These are phyloP conservation scores for Blastomyces emzantsi DNA, from an alignment of 2,329 filamentous ascomycete genomes.

Conservation along the genomic window DNA sequence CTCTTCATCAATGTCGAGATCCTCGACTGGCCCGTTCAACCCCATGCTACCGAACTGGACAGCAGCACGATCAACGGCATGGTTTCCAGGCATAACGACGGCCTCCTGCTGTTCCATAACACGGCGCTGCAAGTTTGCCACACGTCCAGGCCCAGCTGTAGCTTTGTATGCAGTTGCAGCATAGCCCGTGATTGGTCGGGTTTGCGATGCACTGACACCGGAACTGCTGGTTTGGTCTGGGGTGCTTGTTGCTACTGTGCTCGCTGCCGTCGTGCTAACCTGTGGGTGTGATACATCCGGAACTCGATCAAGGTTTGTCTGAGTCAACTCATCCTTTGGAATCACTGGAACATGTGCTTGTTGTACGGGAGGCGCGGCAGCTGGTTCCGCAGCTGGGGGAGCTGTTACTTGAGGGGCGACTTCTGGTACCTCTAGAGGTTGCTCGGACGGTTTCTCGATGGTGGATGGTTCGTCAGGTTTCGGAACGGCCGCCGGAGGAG, in stretches of 20 bases:
- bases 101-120: conserved; percentile 93
- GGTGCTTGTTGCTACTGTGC: conserved; percentile 81
- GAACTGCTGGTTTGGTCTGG: conserved; percentile 60
- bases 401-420: conserved; percentile 30
- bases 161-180: conserved; percentile 77
- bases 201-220: conserved; percentile 44
- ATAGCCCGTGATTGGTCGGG: conserved; percentile 60
- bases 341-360: conserved; percentile 43
- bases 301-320: conserved; percentile 86
- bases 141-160: conserved; percentile 49
- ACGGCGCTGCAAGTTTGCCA: conserved; percentile 73
- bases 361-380: conserved; percentile 33
- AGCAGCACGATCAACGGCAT: conserved; percentile 82
- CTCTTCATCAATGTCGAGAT: conserved; percentile 80
- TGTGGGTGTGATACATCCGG: conserved; percentile 70
- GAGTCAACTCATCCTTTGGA: conserved; percentile 74
- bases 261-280: conserved; percentile 73
- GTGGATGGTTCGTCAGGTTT: conserved; percentile 29
- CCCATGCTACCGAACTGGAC: conserved; percentile 97
- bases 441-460: conserved; percentile 24
- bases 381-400: conserved; percentile 29
- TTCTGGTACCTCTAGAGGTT: conserved; percentile 15
- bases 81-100: conserved; percentile 96
- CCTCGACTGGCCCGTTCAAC: conserved; percentile 63
- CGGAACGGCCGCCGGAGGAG: conserved; percentile 28